Percentiles rank a stretch among this genome's conserved stretches.
Conservation (phyloP, 345 rosid species). For the Chamaenerion angustifolium region DNA sequence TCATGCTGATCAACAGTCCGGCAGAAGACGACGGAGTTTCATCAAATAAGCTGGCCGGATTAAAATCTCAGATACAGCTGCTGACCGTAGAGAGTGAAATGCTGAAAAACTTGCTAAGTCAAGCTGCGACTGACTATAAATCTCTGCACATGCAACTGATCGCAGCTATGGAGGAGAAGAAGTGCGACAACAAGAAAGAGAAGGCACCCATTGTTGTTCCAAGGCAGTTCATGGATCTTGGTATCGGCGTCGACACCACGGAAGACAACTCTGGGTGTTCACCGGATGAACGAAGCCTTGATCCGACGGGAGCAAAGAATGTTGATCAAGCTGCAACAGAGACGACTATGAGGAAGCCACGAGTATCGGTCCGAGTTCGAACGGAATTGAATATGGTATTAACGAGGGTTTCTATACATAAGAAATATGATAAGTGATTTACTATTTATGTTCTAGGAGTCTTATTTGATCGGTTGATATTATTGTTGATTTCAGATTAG, state of each 20-base stretch:
- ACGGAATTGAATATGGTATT: no score
- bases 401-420: no score
- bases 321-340: constrained; percentile 33
- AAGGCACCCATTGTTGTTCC: constrained; percentile 14
- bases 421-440: no score
- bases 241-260: constrained; percentile 17
- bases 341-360: constrained; percentile 43
- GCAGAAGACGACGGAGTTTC: constrained; percentile 53
- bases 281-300: constrained; percentile 27
- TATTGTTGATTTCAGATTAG: constrained; percentile 19
- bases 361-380: constrained; percentile 49
- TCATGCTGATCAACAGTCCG: constrained; percentile 35
- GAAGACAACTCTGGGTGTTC: no score
- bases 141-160: constrained; percentile 30
- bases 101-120: constrained; percentile 21
- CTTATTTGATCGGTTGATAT: not conserved
- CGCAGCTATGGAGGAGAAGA: constrained; percentile 16
- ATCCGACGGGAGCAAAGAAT: constrained; percentile 19
- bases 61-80: constrained; percentile 34
- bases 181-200: constrained; percentile 8
- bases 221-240: constrained; percentile 42
- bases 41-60: constrained; percentile 22
- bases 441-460: no score
- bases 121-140: constrained; percentile 28
- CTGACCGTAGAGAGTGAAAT: constrained; percentile 35